Evolutionary conservation across 2,329 filamentous ascomycete genomes (phyloP).

Genomic region (Thermoascus crustaceus): DNA sequence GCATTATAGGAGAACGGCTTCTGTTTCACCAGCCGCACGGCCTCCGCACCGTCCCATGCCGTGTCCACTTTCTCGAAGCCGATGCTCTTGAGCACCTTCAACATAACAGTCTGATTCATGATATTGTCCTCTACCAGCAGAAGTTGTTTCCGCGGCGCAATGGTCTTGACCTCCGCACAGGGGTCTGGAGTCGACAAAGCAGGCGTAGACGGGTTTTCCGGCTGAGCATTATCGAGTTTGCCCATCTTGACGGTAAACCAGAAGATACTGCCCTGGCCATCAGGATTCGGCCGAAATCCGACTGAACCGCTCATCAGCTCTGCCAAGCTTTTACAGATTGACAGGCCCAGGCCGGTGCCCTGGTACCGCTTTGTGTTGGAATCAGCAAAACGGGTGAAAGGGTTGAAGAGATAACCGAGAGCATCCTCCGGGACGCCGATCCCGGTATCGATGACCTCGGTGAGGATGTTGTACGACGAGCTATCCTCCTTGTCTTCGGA

Average conservation of each 20-base stretch:
- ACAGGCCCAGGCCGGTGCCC: conserved; percentile 50
- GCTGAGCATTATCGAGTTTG: conserved; percentile 25
- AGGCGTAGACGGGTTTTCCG: conserved; percentile 20
- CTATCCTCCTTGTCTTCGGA: conserved; percentile 33
- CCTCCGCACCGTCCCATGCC: conserved; percentile 38
- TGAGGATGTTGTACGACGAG: conserved; percentile 39
- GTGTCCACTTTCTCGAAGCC: conserved; percentile 37
- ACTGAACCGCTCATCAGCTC: conserved; percentile 50
- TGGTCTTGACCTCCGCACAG: conserved; percentile 23
- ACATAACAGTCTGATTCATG: conserved; percentile 36
- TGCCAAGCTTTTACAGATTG: conserved; percentile 49
- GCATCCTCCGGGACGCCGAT: conserved; percentile 44
- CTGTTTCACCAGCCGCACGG: conserved; percentile 34
- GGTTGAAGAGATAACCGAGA: conserved; percentile 44
- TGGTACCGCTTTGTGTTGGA: conserved; percentile 47
- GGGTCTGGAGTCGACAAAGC: conserved; percentile 14
- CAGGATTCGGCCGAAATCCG: conserved; percentile 39
- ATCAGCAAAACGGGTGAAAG: conserved; percentile 49
- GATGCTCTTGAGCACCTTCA: conserved; percentile 30
- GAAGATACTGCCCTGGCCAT: conserved; percentile 43
- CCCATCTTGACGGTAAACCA: conserved; percentile 43
- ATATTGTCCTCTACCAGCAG: conserved; percentile 37
- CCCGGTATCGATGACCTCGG: conserved; percentile 47
- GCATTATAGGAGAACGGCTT: conserved; percentile 36
- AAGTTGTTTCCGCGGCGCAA: conserved; percentile 35